Percentiles rank a stretch among this genome's conserved stretches.
phyloP scores from a whole-genome alignment of 805 yeast genomes.

The Clavispora fructus region DNA sequence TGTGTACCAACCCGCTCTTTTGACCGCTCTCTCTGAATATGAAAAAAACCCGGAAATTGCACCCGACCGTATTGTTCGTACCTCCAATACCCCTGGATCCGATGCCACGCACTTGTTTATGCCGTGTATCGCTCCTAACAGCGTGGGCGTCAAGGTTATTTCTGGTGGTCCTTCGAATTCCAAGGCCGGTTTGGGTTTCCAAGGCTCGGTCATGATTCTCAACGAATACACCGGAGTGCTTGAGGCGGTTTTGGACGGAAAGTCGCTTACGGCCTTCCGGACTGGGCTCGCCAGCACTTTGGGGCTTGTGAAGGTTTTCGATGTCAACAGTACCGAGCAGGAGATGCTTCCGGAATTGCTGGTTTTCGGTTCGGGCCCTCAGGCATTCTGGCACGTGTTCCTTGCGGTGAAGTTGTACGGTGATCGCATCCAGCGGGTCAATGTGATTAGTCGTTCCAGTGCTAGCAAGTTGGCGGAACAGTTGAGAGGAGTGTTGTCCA shows the following conservation, averaged over 20 bases:
- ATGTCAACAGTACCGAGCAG: conserved; percentile 18
- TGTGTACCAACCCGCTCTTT: conserved; percentile 32
- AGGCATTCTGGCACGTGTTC: conserved; percentile 60
- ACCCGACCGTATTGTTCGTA: conserved; percentile 50
- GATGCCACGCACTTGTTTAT: conserved; percentile 52
- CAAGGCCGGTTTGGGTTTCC: conserved; percentile 44
- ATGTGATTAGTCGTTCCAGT: conserved; percentile 44
- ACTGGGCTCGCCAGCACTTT: conserved; percentile 56
- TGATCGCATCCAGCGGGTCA: conserved; percentile 31
- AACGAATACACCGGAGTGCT: conserved; percentile 48
- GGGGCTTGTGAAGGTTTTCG: conserved; percentile 32
- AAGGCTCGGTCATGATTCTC: conserved; percentile 49
- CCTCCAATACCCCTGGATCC: conserved; percentile 24
- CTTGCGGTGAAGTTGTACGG: conserved; percentile 39
- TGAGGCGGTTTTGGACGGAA: conserved; percentile 52
- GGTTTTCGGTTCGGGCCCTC: conserved; percentile 60
- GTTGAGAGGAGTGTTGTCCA: conserved; percentile 24
- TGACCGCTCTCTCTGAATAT: conserved; percentile 37
- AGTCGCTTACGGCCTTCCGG: conserved; percentile 58
- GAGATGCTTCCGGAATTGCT: conserved; percentile 23
- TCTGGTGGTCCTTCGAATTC: conserved; percentile 44
- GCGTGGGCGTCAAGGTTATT: conserved; percentile 56
- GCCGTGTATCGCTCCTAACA: conserved; percentile 54
- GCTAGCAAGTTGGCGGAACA: conserved; percentile 26
- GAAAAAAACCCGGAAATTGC: conserved; percentile 38